Evolutionary conservation across 78 protist genomes (phyloP).

Genomic region (Anaeramoeba ignava): DNA sequence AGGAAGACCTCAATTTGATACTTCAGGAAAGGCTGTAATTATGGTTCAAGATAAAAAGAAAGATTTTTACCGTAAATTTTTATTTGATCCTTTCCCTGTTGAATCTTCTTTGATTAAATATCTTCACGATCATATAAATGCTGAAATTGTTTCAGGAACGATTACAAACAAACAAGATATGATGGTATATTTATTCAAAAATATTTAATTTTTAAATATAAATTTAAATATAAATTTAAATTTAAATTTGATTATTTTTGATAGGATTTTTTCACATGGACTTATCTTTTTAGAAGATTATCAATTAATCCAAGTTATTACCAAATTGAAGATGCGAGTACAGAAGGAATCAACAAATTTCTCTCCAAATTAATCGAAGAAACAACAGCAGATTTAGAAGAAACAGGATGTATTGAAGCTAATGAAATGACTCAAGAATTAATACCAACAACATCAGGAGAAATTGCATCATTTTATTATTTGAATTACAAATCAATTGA

Average conservation of each 20-base stretch:
- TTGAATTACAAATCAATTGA: constrained; percentile 60
- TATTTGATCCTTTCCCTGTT: constrained; percentile 97
- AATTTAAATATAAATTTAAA: too few relatives aligned
- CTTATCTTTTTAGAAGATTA: constrained; percentile 87
- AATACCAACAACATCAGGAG: constrained; percentile 42
- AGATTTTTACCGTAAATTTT: constrained; percentile 83
- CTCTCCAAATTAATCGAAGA: constrained; percentile 53
- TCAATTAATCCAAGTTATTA: constrained; percentile 85
- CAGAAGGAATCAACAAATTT: constrained; percentile 8
- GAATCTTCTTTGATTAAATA: constrained; percentile 69
- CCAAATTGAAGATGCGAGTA: constrained; percentile 41
- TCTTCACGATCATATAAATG: constrained; percentile 86
- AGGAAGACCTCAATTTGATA: constrained; percentile 97
- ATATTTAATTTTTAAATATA: too few relatives aligned
- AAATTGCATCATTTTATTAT: constrained; percentile 90
- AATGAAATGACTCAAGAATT: not conserved
- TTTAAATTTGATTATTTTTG: too few relatives aligned
- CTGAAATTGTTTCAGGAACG: constrained; percentile 58
- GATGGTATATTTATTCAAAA: constrained; percentile 76
- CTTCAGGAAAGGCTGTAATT: constrained; percentile 47
- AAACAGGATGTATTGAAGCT: constrained; percentile 25
- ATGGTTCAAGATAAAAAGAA: constrained; percentile 80
- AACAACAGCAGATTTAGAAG: constrained; percentile 35
- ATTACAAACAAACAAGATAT: constrained; percentile 49
- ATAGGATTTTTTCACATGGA: too few relatives aligned